Base-by-base conservation (phyloP, 208 protist species). In the Jaenimonas drosophilae region DNA sequence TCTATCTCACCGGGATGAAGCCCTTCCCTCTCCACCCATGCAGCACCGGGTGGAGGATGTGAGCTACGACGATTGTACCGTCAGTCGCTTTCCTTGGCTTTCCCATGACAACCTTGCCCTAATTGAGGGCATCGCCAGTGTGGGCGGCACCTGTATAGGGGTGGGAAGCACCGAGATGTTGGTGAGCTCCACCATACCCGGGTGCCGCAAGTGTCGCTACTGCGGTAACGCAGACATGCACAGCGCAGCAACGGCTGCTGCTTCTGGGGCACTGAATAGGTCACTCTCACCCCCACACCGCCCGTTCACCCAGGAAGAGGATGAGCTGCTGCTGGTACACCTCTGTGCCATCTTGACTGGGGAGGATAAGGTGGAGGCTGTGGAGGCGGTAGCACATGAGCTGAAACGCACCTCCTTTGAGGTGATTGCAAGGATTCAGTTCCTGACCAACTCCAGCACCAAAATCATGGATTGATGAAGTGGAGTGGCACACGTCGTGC, bases 91-190 rank as follows among this genome's bases (percentile, higher is more conserved):
- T 32, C 72, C 66, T 7, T 90, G 64, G 72, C 63, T 66, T 20
- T 44, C 51, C 16, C 76, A 86, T 44, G 54, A 77, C 54, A 86
- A 83, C 51, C 33, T 86, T 24, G 62, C 70, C n/a, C 54, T 86
- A n/a, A 86, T 90, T 54, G 70, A 85, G 49, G 76, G 76, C 31
- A 67, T 83, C 3, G 80, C 76, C 29, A 84, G 69, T 45, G 74
- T 84, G 12, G 70, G 80, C 14, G 76, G 75, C 24, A 84, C 80
- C 4, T 90, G 76, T 36, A 32, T 56, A 3, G 73, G 80, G 12
- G 59, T 82, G 34, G 71, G 73, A 14, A 86, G 74, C 59, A 84
- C 80, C 12, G 11, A 31, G 26, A 70, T 71, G 46, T 34, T 69
- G 3, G 29, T 32, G 12, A n/a, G 29, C 27, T 0, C 34, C 9